Conservation (phyloP, 371 early-diverging fungal genomes). For the Haplosporangium sp. region DNA sequence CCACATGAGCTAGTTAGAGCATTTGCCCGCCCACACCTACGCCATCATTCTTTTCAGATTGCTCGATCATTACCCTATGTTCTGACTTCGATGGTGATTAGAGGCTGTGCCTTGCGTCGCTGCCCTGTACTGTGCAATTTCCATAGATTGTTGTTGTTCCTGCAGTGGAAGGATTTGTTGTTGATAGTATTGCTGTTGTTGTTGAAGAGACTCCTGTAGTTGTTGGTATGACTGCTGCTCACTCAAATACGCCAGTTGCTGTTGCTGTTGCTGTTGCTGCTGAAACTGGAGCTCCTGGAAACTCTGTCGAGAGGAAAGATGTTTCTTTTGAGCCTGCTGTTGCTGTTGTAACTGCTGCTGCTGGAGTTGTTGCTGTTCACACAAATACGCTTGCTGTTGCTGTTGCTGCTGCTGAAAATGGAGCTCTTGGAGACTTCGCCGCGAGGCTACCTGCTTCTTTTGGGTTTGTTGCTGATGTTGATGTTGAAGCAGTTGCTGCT, state of each 20-base stretch:
- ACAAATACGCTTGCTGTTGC: neutral
- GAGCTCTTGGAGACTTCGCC: too few relatives aligned
- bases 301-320: conserved; percentile 16
- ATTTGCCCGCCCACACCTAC: neutral
- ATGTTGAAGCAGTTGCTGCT: conserved; percentile 1
- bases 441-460: too few relatives aligned
- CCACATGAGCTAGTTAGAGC: conserved; percentile 7
- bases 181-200: conserved; percentile 19
- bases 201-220: conserved; percentile 5
- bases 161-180: conserved; percentile 13
- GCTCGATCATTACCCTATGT: conserved; percentile 27
- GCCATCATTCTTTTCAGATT: neutral
- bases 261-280: conserved; percentile 18
- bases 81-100: conserved; percentile 33
- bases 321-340: conserved; percentile 20
- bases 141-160: conserved; percentile 17
- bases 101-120: conserved; percentile 27
- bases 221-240: conserved; percentile 13
- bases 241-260: conserved; percentile 17
- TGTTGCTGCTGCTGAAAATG: neutral
- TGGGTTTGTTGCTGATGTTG: conserved; percentile 9
- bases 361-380: conserved; percentile 9
- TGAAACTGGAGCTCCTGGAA: conserved; percentile 23
- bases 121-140: conserved; percentile 30
- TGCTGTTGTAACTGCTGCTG: conserved; percentile 1